phyloP scores from a whole-genome alignment of 2,329 filamentous ascomycete genomes.

The Pseudogymnoascus sp. region DNA sequence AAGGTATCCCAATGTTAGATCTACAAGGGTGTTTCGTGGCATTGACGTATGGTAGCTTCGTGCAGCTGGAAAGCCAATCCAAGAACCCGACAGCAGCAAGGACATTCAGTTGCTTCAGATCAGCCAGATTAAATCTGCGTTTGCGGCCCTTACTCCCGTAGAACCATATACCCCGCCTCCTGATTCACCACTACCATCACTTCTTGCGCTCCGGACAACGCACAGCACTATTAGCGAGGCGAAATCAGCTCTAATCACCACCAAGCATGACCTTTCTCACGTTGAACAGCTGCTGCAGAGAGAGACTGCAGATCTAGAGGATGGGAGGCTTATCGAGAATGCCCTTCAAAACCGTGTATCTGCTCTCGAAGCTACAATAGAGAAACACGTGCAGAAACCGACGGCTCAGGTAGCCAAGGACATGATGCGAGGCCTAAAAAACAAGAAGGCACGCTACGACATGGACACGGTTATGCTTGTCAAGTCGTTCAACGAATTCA shows the following conservation, averaged over 20 bases:
- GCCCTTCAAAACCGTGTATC: conserved; percentile 50
- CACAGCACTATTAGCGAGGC: conserved; percentile 57
- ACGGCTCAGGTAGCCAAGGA: conserved; percentile 54
- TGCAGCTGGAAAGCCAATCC: conserved; percentile 19
- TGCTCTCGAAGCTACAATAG: conserved; percentile 47
- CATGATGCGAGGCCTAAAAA: conserved; percentile 50
- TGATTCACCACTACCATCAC: conserved; percentile 59
- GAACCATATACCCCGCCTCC: conserved; percentile 58
- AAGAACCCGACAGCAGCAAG: conserved; percentile 27
- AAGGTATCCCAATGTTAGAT: conserved; percentile 30
- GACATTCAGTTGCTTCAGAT: conserved; percentile 36
- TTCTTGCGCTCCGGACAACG: conserved; percentile 62
- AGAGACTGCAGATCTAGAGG: conserved; percentile 42
- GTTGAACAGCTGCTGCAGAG: conserved; percentile 40
- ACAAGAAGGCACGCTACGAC: conserved; percentile 52
- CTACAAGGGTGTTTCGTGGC: conserved; percentile 4
- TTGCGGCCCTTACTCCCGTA: conserved; percentile 51
- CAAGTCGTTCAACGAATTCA: conserved; percentile 58
- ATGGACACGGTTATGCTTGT: conserved; percentile 52
- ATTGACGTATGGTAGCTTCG: conserved; percentile 23
- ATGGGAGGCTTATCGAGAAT: conserved; percentile 46
- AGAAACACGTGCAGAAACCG: conserved; percentile 48
- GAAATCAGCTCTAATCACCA: conserved; percentile 45
- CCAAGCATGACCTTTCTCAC: conserved; percentile 35
- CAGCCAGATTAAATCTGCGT: conserved; percentile 51